A percentile compares a stretch with the other conserved stretches of the same genome.
These are phyloP conservation scores for Beauveria sp. DNA, from an alignment of 2,329 filamentous ascomycete genomes.

Conservation along the genomic window DNA sequence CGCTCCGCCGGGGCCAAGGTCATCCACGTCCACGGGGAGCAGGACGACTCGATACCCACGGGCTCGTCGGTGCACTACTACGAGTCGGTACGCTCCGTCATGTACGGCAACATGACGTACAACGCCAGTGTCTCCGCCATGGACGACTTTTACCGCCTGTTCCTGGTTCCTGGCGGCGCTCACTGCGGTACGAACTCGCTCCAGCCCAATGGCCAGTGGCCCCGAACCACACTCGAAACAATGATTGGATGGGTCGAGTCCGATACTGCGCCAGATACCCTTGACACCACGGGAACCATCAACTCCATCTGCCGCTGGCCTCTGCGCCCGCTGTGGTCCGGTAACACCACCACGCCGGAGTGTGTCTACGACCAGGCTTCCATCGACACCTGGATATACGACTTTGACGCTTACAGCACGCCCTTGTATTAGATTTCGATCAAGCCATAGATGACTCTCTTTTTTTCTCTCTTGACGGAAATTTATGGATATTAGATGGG, in stretches of 20 bases:
- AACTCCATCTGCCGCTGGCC: conserved; percentile 35
- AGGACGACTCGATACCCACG: conserved; percentile 42
- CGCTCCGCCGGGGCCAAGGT: conserved; percentile 43
- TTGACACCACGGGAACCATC: conserved; percentile 33
- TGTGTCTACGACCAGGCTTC: background rate
- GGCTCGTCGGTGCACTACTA: conserved; percentile 47
- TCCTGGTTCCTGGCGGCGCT: conserved; percentile 39
- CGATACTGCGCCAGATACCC: conserved; percentile 31
- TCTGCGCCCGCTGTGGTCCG: conserved; percentile 30
- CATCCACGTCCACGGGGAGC: conserved; percentile 49
- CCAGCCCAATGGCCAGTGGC: conserved; percentile 33
- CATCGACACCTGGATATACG: background rate
- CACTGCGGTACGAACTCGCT: conserved; percentile 38
- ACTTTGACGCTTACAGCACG: background rate
- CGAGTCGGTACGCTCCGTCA: conserved; percentile 40
- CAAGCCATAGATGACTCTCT: no score
- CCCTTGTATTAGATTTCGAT: background rate
- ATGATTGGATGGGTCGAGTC: conserved; percentile 47
- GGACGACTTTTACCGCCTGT: conserved; percentile 36
- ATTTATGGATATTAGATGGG: no score
- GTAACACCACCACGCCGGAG: background rate
- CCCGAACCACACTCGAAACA: conserved; percentile 35
- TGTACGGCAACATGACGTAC: conserved; percentile 35
- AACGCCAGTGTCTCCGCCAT: conserved; percentile 33
- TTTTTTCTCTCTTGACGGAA: no score